phyloP scores from a whole-genome alignment of 2,329 filamentous ascomycete species.

The Calonectria pseudoturangicola region DNA sequence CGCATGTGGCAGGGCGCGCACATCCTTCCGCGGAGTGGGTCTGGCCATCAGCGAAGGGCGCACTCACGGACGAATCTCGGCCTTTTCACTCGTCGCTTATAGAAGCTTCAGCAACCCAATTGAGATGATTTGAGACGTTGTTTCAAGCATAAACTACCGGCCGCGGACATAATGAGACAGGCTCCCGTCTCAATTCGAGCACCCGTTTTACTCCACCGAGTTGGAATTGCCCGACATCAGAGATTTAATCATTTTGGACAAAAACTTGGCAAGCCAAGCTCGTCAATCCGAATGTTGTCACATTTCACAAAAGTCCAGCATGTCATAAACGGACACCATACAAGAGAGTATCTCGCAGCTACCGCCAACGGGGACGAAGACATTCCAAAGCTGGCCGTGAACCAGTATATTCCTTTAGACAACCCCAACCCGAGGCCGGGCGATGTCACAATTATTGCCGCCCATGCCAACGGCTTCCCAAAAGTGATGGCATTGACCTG shows the following conservation, averaged over 20 bases:
- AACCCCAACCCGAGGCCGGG: background rate
- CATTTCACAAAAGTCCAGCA: background rate
- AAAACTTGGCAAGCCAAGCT: background rate
- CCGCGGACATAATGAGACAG: background rate
- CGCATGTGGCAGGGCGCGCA: background rate
- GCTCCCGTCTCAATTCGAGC: background rate
- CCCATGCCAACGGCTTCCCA: slow-evolving; percentile 33
- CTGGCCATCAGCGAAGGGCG: background rate
- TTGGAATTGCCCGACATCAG: background rate
- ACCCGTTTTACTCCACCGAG: background rate
- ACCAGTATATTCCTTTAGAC: slow-evolving; percentile 29
- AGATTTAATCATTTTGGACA: background rate
- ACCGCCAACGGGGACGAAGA: slow-evolving; percentile 22
- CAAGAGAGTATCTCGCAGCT: slow-evolving; percentile 15
- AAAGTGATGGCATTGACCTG: background rate
- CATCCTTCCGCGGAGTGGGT: background rate
- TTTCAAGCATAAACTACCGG: background rate
- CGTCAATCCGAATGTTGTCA: background rate
- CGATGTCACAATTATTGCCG: slow-evolving; percentile 27
- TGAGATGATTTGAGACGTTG: background rate
- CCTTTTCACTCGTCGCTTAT: background rate
- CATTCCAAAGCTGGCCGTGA: slow-evolving; percentile 5
- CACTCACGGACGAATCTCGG: background rate
- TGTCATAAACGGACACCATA: slow-evolving; percentile 18
- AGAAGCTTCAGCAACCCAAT: background rate